A percentile compares a stretch with the other conserved stretches of the same genome.
Conservation (phyloP, 495 filamentous ascomycete genomes). For the Penicillium arizonense region DNA sequence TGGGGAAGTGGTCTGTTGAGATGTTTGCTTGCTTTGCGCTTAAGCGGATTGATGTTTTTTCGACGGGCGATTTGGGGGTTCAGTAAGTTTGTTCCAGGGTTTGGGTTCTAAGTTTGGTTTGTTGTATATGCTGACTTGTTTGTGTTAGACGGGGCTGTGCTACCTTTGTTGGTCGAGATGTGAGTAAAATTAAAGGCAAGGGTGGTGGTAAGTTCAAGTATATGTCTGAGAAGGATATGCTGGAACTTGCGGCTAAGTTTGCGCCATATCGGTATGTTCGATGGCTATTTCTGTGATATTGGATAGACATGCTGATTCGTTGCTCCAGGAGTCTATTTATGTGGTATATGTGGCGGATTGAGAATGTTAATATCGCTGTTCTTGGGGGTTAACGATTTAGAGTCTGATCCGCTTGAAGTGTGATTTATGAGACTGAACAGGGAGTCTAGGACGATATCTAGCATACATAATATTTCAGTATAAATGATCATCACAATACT, state of each 20-base stretch:
- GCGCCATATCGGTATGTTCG: conserved; percentile 72
- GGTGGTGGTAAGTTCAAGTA: conserved; percentile 94
- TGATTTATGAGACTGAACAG: neutral
- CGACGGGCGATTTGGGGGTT: conserved; percentile 87
- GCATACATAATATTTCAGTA: neutral
- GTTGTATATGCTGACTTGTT: neutral
- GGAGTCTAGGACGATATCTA: neutral
- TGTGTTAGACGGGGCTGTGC: conserved; percentile 74
- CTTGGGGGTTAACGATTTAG: conserved; percentile 40
- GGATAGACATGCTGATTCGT: conserved; percentile 5
- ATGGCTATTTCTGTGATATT: conserved; percentile 1
- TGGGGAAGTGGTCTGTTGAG: conserved; percentile 91
- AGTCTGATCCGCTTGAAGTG: neutral
- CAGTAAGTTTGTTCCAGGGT: conserved; percentile 53
- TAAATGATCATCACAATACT: neutral
- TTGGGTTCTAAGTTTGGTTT: neutral
- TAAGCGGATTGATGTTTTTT: conserved; percentile 92
- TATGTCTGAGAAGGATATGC: conserved; percentile 91
- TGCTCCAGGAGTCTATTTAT: conserved; percentile 63
- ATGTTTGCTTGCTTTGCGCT: conserved; percentile 95
- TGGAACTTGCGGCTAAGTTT: conserved; percentile 75
- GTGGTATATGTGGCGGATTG: conserved; percentile 93
- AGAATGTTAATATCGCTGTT: conserved; percentile 70
- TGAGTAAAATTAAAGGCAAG: conserved; percentile 78
- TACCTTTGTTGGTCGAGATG: conserved; percentile 77